A percentile compares a stretch with the other conserved stretches of the same genome.
Evolutionary conservation across 169 alveolate genomes (phyloP).

Genomic region (Cyclospora cayetanensis): DNA sequence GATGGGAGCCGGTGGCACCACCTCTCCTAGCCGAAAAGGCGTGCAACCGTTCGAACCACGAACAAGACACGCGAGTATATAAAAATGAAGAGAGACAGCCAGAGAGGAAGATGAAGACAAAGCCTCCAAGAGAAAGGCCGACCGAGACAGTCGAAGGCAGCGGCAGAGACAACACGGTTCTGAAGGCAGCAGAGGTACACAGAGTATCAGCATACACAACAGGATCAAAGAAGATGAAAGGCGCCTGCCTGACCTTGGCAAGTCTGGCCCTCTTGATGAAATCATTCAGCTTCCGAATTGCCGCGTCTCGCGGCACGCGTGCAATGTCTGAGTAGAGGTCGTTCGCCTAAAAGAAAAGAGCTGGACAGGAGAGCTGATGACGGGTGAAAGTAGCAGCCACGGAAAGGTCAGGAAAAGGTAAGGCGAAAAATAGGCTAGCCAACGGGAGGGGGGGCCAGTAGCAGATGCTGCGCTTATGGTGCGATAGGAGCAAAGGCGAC

Average conservation of each 20-base stretch:
- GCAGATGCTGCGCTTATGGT: background rate
- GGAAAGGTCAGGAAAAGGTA: background rate
- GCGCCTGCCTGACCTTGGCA: conserved; percentile 46
- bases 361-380: background rate
- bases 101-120: no score
- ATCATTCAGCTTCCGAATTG: conserved; percentile 78
- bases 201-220: background rate
- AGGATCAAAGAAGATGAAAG: background rate
- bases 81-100: no score
- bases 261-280: conserved; percentile 81
- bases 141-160: background rate
- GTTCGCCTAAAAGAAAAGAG: conserved; percentile 37
- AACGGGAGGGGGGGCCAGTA: background rate
- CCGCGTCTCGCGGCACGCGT: conserved; percentile 80
- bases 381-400: background rate
- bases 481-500: no score
- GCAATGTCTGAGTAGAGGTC: conserved; percentile 81
- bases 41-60: background rate
- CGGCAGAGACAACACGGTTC: background rate
- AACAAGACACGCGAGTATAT: background rate
- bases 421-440: background rate
- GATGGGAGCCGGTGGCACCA: background rate
- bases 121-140: background rate
- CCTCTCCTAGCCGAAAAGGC: background rate
- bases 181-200: background rate